phyloP scores from a whole-genome alignment of 2,329 filamentous ascomycete genomes.

The Lachnellula suecica region DNA sequence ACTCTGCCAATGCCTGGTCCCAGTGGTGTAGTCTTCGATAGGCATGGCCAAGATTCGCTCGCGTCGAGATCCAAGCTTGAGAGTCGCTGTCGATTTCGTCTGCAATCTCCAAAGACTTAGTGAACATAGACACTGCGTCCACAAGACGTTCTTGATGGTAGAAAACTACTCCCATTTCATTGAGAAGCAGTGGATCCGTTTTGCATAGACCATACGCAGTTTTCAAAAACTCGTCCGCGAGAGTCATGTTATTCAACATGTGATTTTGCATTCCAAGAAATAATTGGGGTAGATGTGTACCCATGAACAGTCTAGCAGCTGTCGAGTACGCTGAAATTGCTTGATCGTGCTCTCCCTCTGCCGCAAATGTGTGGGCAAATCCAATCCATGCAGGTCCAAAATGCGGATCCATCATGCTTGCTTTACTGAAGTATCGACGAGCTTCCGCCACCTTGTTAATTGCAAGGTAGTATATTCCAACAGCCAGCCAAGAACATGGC shows the following conservation, averaged over 20 bases:
- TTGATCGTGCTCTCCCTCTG: conserved; percentile 96
- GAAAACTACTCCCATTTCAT: conserved; percentile 94
- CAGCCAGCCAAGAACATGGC: conserved; percentile 88
- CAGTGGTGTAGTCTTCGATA: conserved; percentile 71
- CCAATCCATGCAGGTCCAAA: conserved; percentile 98
- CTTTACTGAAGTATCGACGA: conserved; percentile 93
- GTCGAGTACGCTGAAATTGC: conserved; percentile 97
- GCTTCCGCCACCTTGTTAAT: conserved; percentile 91
- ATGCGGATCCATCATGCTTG: conserved; percentile 95
- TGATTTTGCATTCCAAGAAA: conserved; percentile 99
- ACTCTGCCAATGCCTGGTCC: conserved; percentile 73
- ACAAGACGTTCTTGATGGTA: conserved; percentile 84
- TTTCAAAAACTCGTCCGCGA: conserved; percentile 92
- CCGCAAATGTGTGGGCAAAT: conserved; percentile 96
- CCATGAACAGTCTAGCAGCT: conserved; percentile 90
- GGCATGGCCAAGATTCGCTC: conserved; percentile 87
- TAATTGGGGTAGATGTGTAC: conserved; percentile 91
- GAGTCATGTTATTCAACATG: conserved; percentile 88
- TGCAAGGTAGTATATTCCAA: conserved; percentile 90
- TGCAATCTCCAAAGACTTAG: conserved; percentile 73
- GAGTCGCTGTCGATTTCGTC: conserved; percentile 80
- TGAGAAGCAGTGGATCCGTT: conserved; percentile 85
- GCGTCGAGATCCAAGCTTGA: conserved; percentile 77
- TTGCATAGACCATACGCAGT: conserved; percentile 82
- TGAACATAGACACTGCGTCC: conserved; percentile 76